Evolutionary conservation across 192 early-diverging fungal species (phyloP).

Genomic region (Kickxella alabastrina): DNA sequence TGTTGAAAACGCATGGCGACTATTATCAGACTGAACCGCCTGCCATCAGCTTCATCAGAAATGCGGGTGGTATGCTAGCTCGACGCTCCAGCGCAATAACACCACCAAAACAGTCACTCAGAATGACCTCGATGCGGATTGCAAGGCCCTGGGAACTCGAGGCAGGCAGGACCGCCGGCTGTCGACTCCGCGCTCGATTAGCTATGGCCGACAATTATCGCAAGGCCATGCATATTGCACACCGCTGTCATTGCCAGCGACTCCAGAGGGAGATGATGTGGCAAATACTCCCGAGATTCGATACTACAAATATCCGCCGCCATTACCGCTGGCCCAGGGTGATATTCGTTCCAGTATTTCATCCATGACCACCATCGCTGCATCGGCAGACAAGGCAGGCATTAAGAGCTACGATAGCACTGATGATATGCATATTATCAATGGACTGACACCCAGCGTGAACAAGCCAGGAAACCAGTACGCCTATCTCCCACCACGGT

Average conservation of each 20-base stretch:
- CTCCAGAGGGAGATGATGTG: neutral
- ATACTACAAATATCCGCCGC: neutral
- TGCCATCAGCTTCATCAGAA: neutral
- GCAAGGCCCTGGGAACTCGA: neutral
- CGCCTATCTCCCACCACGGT: constrained; percentile 46
- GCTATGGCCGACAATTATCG: neutral
- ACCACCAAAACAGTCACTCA: constrained; percentile 37
- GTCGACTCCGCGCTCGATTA: constrained; percentile 15
- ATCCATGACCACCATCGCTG: too few species aligned
- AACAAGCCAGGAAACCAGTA: constrained; percentile 11
- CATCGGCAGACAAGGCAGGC: too few species aligned
- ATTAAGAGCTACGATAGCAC: constrained; percentile 1
- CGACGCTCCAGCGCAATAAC: constrained; percentile 22
- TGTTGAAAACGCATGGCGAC: constrained; percentile 5
- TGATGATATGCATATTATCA: constrained; percentile 18
- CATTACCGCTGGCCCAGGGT: too few species aligned
- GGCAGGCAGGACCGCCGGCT: constrained; percentile 6
- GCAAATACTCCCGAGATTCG: neutral
- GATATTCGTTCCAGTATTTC: too few species aligned
- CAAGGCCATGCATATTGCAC: neutral
- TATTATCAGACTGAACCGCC: neutral
- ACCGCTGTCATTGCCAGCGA: neutral
- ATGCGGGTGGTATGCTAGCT: neutral
- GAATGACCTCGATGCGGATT: constrained; percentile 23
- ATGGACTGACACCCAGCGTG: constrained; percentile 14